A percentile compares a stretch with the other conserved stretches of the same genome.
Conservation (phyloP, 1,139 yeast species). For the Nakaseomyces sp. region DNA sequence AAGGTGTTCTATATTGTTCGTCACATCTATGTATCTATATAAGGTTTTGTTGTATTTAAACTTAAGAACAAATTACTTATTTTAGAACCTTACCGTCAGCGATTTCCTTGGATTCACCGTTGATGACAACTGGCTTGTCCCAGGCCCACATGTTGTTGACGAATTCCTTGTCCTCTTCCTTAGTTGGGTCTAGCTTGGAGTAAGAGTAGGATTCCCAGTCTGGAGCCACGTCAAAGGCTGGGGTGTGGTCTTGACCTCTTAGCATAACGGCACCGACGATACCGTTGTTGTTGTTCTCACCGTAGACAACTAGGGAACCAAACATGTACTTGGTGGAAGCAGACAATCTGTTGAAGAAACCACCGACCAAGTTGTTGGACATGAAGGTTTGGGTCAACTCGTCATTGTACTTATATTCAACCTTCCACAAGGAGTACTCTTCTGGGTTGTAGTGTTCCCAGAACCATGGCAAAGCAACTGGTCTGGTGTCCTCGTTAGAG, state of each 20-base stretch:
- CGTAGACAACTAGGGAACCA: slow-evolving; percentile 90
- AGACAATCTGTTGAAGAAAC: slow-evolving; percentile 91
- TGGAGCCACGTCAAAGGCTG: slow-evolving; percentile 98
- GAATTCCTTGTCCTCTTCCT: slow-evolving; percentile 59
- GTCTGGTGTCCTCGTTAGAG: slow-evolving; percentile 97
- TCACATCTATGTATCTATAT: too few relatives aligned
- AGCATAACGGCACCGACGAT: slow-evolving; percentile 89
- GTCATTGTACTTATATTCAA: slow-evolving; percentile 95
- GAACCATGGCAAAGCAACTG: slow-evolving; percentile 93
- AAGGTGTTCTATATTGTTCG: too few relatives aligned
- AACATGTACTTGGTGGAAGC: slow-evolving; percentile 92
- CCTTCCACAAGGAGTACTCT: slow-evolving; percentile 94
- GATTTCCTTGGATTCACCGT: slow-evolving; percentile 60
- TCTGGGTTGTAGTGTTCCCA: slow-evolving; percentile 89
- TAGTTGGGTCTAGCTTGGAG: slow-evolving; percentile 60
- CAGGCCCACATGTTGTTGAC: slow-evolving; percentile 75
- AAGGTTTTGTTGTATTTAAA: too few relatives aligned
- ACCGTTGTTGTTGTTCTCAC: slow-evolving; percentile 98
- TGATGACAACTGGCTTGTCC: slow-evolving; percentile 65
- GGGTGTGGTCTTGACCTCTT: slow-evolving; percentile 85
- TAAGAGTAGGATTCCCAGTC: slow-evolving; percentile 88
- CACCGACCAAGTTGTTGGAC: slow-evolving; percentile 98
- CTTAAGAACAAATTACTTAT: too few relatives aligned
- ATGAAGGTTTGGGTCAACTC: slow-evolving; percentile 94
- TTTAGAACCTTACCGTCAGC: slow-evolving; percentile 81